Base-by-base conservation (phyloP, 2,329 filamentous ascomycete genomes). In the Hymenoscyphus albidus region DNA sequence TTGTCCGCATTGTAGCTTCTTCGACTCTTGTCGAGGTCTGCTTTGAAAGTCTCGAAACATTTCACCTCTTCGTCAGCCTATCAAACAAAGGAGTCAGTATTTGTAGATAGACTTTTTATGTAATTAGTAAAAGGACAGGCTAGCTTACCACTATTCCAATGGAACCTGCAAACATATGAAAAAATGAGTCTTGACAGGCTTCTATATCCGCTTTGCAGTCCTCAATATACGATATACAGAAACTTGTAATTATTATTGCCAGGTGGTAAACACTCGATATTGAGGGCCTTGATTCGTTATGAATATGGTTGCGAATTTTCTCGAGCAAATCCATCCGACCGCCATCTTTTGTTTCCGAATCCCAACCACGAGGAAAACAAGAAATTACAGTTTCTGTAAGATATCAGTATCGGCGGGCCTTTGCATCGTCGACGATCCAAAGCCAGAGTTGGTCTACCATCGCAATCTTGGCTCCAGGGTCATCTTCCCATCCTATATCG, bases 381-480 rank as follows among this genome's bases (percentile, higher is more conserved):
- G 55, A 35, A 39, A 58, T 39, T 2, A 38, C 9, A 18, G 55
- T 58, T 39, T 58, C 55, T 58, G 31, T n/a, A 35, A 13, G 2
- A n/a, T 5, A n/a, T 35, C 27, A 58, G 12, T n/a, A 38, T 18
- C 1, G 1, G 5, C 9, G 1, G 18, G 10, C 4, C 5, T 13
- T 13, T 27, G n/a, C 35, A 3, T 58, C 31, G 16, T 58, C 55
- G 6, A 58, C 13, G 55, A 58, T 22, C 55, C 55, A 58, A 22
- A 58, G 55, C 55, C 55, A 58, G n/a, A 57, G 55, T n/a, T 58
- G 55, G 18, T 58, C 55, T 5, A 58, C 55, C 55, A 58, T 58
- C 9, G 31, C 55, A 35, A 58, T 58, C 14, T 58, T 35, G 31
- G 35, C 31, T 3, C n/a, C n/a, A 14, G 55, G 35, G 7, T 58